phyloP scores from a whole-genome alignment of 805 yeast genomes.

The Pichia pseudocactophila region DNA sequence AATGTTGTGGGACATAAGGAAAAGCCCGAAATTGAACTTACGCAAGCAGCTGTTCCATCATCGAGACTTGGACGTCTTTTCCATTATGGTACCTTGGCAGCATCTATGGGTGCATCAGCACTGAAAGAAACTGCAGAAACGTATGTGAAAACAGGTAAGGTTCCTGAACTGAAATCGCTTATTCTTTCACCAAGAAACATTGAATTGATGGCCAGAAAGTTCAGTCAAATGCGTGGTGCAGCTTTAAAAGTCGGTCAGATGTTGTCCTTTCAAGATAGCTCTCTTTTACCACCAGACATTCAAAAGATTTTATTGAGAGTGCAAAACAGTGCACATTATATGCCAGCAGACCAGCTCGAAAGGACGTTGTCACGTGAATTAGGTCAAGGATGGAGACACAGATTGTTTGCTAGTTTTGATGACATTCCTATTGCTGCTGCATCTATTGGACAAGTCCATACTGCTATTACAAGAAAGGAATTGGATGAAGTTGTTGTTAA shows the following conservation, averaged over 20 bases:
- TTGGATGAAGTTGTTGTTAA: conserved; percentile 81
- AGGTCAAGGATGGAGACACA: conserved; percentile 69
- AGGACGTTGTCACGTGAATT: conserved; percentile 62
- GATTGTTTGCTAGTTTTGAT: conserved; percentile 62
- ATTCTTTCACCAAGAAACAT: conserved; percentile 76
- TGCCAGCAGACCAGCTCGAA: conserved; percentile 89
- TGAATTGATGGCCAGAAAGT: conserved; percentile 78
- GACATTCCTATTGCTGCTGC: conserved; percentile 95
- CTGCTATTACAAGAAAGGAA: conserved; percentile 54
- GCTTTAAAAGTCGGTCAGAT: conserved; percentile 96
- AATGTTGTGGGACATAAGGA: conserved; percentile 25
- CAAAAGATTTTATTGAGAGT: conserved; percentile 74
- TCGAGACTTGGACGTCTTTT: conserved; percentile 81
- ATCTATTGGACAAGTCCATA: conserved; percentile 94
- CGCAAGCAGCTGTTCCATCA: conserved; percentile 72
- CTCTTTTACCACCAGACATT: conserved; percentile 76
- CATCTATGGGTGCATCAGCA: conserved; percentile 81
- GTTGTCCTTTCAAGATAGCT: conserved; percentile 87
- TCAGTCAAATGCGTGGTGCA: conserved; percentile 97
- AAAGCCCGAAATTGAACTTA: conserved; percentile 37
- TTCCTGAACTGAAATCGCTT: conserved; percentile 44
- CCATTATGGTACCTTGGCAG: conserved; percentile 89
- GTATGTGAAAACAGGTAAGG: conserved; percentile 39
- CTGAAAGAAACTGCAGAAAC: conserved; percentile 70
- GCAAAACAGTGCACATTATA: conserved; percentile 91